phyloP scores from a whole-genome alignment of 2,329 filamentous ascomycete species.

The Paradendryphiella salina region DNA sequence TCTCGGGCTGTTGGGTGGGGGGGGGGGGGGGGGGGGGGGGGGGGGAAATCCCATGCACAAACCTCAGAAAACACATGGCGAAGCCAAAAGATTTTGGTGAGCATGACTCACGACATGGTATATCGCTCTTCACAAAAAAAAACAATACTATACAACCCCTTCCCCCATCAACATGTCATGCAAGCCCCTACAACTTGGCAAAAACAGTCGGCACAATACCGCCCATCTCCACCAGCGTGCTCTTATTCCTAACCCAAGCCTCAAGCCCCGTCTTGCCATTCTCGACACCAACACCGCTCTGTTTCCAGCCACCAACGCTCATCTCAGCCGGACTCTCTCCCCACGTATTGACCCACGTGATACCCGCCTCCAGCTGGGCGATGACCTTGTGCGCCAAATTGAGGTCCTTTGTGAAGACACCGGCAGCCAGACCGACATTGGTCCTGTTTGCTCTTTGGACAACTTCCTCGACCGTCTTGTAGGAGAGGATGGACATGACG shows the following conservation, averaged over 20 bases:
- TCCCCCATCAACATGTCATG: neutral
- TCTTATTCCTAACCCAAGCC: slow-evolving; percentile 85
- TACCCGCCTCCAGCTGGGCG: slow-evolving; percentile 74
- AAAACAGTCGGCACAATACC: slow-evolving; percentile 73
- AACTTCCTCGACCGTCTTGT: slow-evolving; percentile 70
- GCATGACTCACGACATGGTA: too few relatives aligned
- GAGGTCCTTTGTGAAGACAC: slow-evolving; percentile 78
- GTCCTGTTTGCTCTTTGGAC: slow-evolving; percentile 76
- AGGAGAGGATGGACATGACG: slow-evolving; percentile 79
- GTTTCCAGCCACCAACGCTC: slow-evolving; percentile 90
- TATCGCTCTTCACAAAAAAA: too few relatives aligned
- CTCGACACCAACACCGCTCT: slow-evolving; percentile 84
- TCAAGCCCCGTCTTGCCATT: slow-evolving; percentile 79
- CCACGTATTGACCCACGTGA: slow-evolving; percentile 93
- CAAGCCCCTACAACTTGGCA: slow-evolving; percentile 31
- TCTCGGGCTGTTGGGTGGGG: too few relatives aligned
- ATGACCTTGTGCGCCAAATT: slow-evolving; percentile 74
- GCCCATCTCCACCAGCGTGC: slow-evolving; percentile 81
- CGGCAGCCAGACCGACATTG: slow-evolving; percentile 76
- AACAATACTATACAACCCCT: neutral
- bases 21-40: too few relatives aligned
- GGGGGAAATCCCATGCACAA: too few relatives aligned
- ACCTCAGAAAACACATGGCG: too few relatives aligned
- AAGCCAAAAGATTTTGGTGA: too few relatives aligned
- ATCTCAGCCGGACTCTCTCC: slow-evolving; percentile 91